phyloP scores from a whole-genome alignment of 176 grass and related monocot species.

The Carex scoparia region DNA sequence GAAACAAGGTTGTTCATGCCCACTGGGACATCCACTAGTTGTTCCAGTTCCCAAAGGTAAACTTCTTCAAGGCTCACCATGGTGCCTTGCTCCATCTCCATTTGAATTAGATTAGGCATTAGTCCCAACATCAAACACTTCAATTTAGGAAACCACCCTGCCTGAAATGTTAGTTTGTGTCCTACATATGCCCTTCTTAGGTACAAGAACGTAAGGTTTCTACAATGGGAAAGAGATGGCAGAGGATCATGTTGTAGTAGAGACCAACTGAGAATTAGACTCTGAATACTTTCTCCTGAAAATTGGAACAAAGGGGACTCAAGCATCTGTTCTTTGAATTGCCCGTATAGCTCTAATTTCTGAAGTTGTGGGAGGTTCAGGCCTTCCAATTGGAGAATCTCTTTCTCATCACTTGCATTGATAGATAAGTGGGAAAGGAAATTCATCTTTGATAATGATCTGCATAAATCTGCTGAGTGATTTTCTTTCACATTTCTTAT shows the following conservation, averaged over 20 bases:
- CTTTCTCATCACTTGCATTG: background rate
- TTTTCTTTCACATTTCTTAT: background rate
- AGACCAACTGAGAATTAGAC: background rate
- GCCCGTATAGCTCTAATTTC: background rate
- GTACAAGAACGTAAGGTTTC: background rate
- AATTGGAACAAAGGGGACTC: background rate
- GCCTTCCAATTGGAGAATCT: slow-evolving; percentile 9
- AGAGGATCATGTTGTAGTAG: background rate
- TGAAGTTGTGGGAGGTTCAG: slow-evolving; percentile 10
- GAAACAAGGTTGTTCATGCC: background rate
- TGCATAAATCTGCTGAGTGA: background rate
- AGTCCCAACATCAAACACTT: background rate
- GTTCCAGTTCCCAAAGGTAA: background rate
- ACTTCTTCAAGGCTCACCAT: slow-evolving; percentile 28
- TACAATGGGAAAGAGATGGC: background rate
- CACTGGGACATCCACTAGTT: slow-evolving; percentile 19
- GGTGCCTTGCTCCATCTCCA: slow-evolving; percentile 30
- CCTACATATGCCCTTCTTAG: slow-evolving; percentile 30
- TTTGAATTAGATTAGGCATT: background rate
- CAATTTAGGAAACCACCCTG: slow-evolving; percentile 25
- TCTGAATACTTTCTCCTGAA: background rate
- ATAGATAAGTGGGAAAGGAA: background rate
- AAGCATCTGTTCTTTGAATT: slow-evolving; percentile 22
- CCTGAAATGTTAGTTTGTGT: background rate
- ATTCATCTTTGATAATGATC: background rate